A percentile compares a stretch with the other conserved stretches of the same genome.
phyloP scores from a whole-genome alignment of 192 early-diverging fungal species.

The Glomus cerebriforme region DNA sequence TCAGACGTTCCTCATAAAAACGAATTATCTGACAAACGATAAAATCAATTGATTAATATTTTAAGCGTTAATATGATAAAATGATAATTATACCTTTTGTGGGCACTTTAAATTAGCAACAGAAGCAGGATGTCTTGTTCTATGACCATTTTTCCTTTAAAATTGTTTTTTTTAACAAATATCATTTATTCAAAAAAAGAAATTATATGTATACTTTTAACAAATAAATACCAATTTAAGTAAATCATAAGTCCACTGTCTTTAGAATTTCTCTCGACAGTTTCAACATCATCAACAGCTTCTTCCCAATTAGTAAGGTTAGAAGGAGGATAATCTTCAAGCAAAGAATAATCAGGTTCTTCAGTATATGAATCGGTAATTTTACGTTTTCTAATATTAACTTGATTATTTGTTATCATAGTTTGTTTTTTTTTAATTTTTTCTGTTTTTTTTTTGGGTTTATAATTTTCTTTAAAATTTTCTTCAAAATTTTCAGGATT shows the following conservation, averaged over 20 bases:
- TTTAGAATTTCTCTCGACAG: slow-evolving; percentile 2
- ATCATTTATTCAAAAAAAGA: neutral
- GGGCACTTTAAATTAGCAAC: slow-evolving; percentile 18
- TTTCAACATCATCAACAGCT: slow-evolving; percentile 17
- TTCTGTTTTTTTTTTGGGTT: neutral
- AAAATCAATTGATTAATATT: neutral
- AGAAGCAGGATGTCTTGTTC: slow-evolving; percentile 13
- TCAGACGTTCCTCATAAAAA: neutral
- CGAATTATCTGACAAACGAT: neutral
- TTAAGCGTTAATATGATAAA: neutral
- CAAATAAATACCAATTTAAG: slow-evolving; percentile 12
- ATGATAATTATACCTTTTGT: slow-evolving; percentile 9
- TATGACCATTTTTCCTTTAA: slow-evolving; percentile 21
- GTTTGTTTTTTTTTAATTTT: neutral
- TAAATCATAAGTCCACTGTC: slow-evolving; percentile 1
- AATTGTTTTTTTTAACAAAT: neutral
- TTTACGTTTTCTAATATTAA: neutral
- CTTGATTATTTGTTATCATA: neutral
- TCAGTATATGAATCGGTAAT: neutral
- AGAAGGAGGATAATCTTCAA: neutral
- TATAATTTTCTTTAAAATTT: neutral
- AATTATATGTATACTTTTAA: neutral
- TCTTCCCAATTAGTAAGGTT: slow-evolving; percentile 19
- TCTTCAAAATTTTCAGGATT: neutral
- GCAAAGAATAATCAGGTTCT: neutral